Evolutionary conservation across 2,329 filamentous ascomycete genomes (phyloP).

Genomic region (Scedosporium aurantiacum): DNA sequence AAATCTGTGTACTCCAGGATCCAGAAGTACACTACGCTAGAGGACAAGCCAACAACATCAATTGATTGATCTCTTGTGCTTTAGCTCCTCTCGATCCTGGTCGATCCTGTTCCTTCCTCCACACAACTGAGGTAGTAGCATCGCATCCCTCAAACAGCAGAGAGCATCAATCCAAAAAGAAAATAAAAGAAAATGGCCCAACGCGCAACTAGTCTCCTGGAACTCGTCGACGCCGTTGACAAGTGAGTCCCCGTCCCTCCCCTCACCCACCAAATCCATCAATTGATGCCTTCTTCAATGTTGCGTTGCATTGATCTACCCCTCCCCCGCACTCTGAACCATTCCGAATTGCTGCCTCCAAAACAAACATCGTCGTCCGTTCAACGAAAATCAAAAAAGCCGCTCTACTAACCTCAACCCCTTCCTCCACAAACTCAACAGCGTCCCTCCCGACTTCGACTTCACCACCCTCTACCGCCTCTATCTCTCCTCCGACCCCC

Average conservation of each 20-base stretch:
- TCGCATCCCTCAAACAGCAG: neutral
- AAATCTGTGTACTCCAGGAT: too few species aligned
- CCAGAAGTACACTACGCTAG: too few species aligned
- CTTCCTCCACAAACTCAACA: conserved; percentile 12
- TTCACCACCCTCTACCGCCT: conserved; percentile 34
- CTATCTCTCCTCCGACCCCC: conserved; percentile 29
- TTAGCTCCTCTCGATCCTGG: too few species aligned
- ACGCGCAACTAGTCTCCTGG: conserved; percentile 19
- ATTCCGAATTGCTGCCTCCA: neutral
- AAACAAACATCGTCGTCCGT: neutral
- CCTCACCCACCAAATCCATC: neutral
- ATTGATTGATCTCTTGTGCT: too few species aligned
- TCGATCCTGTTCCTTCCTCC: too few species aligned
- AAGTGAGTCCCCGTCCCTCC: conserved; percentile 23
- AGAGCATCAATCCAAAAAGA: neutral
- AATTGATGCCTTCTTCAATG: conserved; percentile 4
- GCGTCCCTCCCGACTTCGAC: conserved; percentile 35
- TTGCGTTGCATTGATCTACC: conserved; percentile 7
- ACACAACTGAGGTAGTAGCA: too few species aligned
- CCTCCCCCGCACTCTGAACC: neutral
- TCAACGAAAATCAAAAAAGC: neutral
- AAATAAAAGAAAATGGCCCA: neutral
- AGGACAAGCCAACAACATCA: too few species aligned
- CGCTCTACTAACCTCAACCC: neutral
- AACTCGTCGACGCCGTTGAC: conserved; percentile 29